Evolutionary conservation across 2,329 filamentous ascomycete species (phyloP), one percentile per base, ranked within the genome.

Genomic region (Aspergillus sp.): DNA sequence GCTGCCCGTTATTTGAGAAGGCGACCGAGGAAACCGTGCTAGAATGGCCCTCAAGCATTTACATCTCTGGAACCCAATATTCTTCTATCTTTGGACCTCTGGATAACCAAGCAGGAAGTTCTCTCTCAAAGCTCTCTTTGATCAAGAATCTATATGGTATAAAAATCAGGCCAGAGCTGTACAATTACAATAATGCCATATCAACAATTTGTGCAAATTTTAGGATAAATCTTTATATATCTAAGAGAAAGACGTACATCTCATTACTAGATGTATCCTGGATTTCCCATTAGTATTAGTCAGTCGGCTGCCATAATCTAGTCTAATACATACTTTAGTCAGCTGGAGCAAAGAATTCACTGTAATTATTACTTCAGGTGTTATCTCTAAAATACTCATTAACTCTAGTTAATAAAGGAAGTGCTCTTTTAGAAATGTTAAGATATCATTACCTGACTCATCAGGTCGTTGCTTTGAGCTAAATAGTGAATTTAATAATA

Each of bases 161-260:
- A n/a, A n/a, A n/a, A n/a, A n/a, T n/a, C n/a, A 61, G 32, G 19
- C 50, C 55, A 5, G 55, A 55, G 39, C 38, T 41, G 28, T 61
- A 61, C 5, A 61, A 36, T 38, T 61, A 55, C 17, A 58, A 38
- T 13, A 51, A 55, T 55, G 59, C 59, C 5, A 6, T 47, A 19
- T 61, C 55, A 28, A 41, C 32, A 51, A 61, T 61, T 6, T 50
- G n/a, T 21, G 12, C 23, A 51, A 45, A 23, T 12, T 61, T 61
- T 15, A 55, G 36, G 5, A 61, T 55, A 52, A 55, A 58, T 36
- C 59, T 32, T 5, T 3, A 3, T 4, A 3, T 3, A 23, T 23
- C 21, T 23, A 23, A 23, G 3, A 23, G 3, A 23, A 23, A 23
- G 21, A 23, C 21, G 4, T 23, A 4, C 21, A 23, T 3, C 21